Percentiles rank a stretch among this genome's conserved stretches.
Conservation (phyloP, 1,284 basidiomycete species). For the Xerocomus minutiporus region DNA sequence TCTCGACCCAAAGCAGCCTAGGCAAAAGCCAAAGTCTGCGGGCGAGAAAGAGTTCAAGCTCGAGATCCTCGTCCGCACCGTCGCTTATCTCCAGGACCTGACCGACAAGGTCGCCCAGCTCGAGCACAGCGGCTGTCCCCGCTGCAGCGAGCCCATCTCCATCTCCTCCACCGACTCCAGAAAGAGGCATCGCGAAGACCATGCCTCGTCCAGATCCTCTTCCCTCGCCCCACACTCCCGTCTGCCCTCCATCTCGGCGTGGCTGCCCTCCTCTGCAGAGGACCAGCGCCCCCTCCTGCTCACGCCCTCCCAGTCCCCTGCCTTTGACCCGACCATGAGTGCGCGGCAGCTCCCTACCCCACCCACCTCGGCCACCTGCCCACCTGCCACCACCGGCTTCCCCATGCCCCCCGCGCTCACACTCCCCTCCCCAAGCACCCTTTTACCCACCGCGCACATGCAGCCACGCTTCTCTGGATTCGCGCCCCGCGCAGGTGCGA, state of each 20-base stretch:
- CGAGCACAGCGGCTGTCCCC: conserved; percentile 38
- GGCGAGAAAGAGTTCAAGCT: conserved; percentile 77
- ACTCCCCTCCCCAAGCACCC: conserved; percentile 35
- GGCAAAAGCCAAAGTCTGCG: conserved; percentile 39
- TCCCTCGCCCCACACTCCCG: conserved; percentile 27
- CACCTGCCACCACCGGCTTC: conserved; percentile 24
- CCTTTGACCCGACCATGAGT: conserved; percentile 4
- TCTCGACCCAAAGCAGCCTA: conserved; percentile 21
- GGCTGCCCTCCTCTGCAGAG: conserved; percentile 38
- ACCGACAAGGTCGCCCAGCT: conserved; percentile 45
- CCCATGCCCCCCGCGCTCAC: conserved; percentile 34
- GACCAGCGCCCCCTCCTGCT: conserved; percentile 32
- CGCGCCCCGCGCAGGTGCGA: conserved; percentile 2
- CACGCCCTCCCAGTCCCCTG: conserved; percentile 24
- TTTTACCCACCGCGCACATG: conserved; percentile 13
- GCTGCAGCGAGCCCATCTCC: conserved; percentile 28
- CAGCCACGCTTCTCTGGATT: conserved; percentile 30
- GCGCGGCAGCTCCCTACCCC: conserved; percentile 43
- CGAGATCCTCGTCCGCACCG: conserved; percentile 71
- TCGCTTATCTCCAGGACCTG: conserved; percentile 64
- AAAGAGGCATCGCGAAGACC: conserved; percentile 1
- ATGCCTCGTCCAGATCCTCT: not conserved
- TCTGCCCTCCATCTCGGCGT: conserved; percentile 46
- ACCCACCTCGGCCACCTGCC: conserved; percentile 38
- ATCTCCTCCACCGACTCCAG: not conserved